phyloP scores from a whole-genome alignment of 2,329 filamentous ascomycete genomes.

The Xylariaceae sp. region DNA sequence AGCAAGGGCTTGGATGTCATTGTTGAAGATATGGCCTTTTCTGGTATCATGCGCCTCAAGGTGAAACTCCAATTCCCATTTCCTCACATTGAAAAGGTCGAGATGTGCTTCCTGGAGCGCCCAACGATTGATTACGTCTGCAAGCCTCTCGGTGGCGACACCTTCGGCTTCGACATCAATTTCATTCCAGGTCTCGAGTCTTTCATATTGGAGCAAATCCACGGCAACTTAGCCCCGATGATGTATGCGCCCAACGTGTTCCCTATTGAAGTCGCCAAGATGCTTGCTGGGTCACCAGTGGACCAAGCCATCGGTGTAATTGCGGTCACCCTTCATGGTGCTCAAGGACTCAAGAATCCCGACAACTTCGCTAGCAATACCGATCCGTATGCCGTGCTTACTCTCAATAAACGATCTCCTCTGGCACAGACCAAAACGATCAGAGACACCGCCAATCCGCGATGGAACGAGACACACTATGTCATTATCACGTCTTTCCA shows the following conservation, averaged over 20 bases:
- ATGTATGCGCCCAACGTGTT: slow-evolving; percentile 99
- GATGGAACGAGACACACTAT: slow-evolving; percentile 97
- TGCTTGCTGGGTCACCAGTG: slow-evolving; percentile 89
- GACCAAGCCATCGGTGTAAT: slow-evolving; percentile 95
- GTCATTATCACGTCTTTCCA: slow-evolving; percentile 89
- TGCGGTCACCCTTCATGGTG: slow-evolving; percentile 86
- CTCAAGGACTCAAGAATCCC: slow-evolving; percentile 87
- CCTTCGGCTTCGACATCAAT: slow-evolving; percentile 96
- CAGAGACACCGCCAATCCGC: slow-evolving; percentile 78
- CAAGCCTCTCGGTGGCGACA: slow-evolving; percentile 94
- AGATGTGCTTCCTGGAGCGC: slow-evolving; percentile 89
- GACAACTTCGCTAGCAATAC: slow-evolving; percentile 91
- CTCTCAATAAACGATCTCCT: slow-evolving; percentile 76
- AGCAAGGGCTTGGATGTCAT: slow-evolving; percentile 97
- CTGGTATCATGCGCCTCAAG: slow-evolving; percentile 93
- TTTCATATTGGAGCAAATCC: slow-evolving; percentile 96
- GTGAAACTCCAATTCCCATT: slow-evolving; percentile 96
- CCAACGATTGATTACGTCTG: slow-evolving; percentile 95
- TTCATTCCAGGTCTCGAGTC: slow-evolving; percentile 92
- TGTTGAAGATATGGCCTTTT: slow-evolving; percentile 96
- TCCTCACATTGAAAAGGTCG: slow-evolving; percentile 89
- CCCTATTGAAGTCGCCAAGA: slow-evolving; percentile 97
- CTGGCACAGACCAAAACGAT: slow-evolving; percentile 88
- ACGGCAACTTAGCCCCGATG: slow-evolving; percentile 90
- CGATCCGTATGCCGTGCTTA: slow-evolving; percentile 85